These are phyloP conservation scores for Wickerhamiella australiensis DNA, from an alignment of 805 yeast genomes.

Conservation along the genomic window DNA sequence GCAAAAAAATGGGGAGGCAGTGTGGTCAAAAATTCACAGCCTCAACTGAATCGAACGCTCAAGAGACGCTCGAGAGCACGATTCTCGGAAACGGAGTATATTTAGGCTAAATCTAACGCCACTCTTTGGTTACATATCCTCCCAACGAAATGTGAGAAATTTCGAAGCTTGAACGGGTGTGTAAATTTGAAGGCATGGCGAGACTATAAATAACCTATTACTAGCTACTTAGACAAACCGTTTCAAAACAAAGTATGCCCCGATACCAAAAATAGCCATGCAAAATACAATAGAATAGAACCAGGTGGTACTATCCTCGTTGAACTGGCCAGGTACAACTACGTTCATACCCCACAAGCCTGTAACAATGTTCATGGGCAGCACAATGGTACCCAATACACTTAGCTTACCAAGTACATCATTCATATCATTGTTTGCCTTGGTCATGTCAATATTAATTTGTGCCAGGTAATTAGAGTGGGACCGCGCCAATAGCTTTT, in stretches of 20 bases:
- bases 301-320: conserved; percentile 48
- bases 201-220: too few species aligned
- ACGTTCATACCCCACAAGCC: conserved; percentile 99
- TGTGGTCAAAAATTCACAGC: too few species aligned
- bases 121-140: too few species aligned
- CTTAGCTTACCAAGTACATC: conserved; percentile 91
- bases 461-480: conserved; percentile 95
- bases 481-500: conserved; percentile 83
- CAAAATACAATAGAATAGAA: conserved; percentile 35
- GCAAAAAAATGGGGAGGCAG: too few species aligned
- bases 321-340: conserved; percentile 79
- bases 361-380: conserved; percentile 89
- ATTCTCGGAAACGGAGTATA: too few species aligned
- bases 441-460: conserved; percentile 94
- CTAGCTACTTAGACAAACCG: conserved; percentile 21
- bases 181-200: too few species aligned
- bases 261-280: conserved; percentile 26
- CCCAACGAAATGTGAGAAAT: too few species aligned
- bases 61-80: too few species aligned
- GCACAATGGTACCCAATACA: conserved; percentile 83
- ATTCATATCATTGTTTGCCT: conserved; percentile 91
- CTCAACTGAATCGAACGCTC: too few species aligned
- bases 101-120: too few species aligned
- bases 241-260: conserved; percentile 20
- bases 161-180: too few species aligned